Evolutionary conservation across 129 eudicot genomes (phyloP).

Genomic region (Scalesia atractyloides): DNA sequence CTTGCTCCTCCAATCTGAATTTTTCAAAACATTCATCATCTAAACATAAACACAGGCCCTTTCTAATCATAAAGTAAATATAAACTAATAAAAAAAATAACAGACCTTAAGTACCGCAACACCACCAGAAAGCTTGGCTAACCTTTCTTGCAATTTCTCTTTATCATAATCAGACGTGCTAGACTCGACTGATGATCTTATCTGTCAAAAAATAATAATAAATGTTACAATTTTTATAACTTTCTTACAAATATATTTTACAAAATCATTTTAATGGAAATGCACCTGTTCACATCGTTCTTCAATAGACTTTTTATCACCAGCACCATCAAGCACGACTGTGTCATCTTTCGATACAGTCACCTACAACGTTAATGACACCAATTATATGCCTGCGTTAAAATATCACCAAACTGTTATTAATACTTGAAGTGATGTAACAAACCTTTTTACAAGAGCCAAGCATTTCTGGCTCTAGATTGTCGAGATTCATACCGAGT

Average conservation of each 20-base stretch:
- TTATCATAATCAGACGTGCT: conserved; percentile 91
- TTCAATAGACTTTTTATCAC: conserved; percentile 77
- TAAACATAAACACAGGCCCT: not conserved
- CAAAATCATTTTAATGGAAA: not conserved
- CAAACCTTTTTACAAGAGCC: conserved; percentile 80
- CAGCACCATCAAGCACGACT: conserved; percentile 83
- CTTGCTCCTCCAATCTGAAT: conserved; percentile 89
- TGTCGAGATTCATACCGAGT: conserved; percentile 71
- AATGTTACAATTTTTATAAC: too few species aligned
- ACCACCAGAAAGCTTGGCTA: conserved; percentile 94
- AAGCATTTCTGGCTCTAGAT: conserved; percentile 57
- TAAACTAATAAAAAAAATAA: not conserved
- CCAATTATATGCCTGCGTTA: not conserved
- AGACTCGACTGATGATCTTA: conserved; percentile 63
- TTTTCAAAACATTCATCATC: not conserved
- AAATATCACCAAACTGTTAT: not conserved
- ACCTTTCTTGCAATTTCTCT: conserved; percentile 82
- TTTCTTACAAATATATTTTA: not conserved
- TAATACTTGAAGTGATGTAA: not conserved
- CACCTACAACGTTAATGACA: conserved; percentile 38
- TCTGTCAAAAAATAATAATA: conserved; percentile 38
- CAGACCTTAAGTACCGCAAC: conserved; percentile 89
- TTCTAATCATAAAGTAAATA: not conserved
- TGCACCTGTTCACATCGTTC: conserved; percentile 88
- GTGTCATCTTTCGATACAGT: conserved; percentile 84